Conservation (phyloP, 2,329 filamentous ascomycete species). For the Sclerotinia spermophila region DNA sequence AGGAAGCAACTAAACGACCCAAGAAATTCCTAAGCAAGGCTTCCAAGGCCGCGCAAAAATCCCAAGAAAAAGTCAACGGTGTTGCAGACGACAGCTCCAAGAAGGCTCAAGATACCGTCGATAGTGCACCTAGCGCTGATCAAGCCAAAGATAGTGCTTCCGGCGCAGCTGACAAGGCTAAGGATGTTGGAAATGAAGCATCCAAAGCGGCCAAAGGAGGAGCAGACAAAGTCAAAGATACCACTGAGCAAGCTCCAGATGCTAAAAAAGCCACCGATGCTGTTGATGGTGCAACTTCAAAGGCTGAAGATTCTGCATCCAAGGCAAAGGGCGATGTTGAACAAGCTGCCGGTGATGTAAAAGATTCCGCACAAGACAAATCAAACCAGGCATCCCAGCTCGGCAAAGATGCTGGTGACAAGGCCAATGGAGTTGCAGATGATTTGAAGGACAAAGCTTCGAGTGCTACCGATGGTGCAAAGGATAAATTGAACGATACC, state of each 20-base stretch:
- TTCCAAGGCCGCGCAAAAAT: constrained; percentile 8
- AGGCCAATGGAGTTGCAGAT: not conserved
- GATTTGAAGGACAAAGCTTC: not conserved
- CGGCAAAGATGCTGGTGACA: not conserved
- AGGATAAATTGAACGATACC: not conserved
- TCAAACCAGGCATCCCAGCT: not conserved
- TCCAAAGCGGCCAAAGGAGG: not conserved
- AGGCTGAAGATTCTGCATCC: not conserved
- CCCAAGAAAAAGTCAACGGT: not conserved
- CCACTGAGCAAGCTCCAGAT: not conserved
- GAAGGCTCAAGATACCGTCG: not conserved
- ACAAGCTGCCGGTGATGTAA: not conserved
- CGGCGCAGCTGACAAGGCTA: not conserved
- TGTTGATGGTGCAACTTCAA: not conserved
- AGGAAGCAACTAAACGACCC: constrained; percentile 3
- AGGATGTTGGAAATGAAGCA: not conserved
- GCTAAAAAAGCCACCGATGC: not conserved
- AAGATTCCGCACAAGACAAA: not conserved
- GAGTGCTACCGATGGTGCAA: not conserved
- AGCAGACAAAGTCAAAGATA: not conserved
- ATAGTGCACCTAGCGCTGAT: not conserved
- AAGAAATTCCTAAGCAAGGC: constrained; percentile 20
- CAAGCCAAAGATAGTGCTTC: not conserved
- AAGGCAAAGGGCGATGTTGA: not conserved
- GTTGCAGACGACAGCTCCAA: not conserved